These are phyloP conservation scores for Fraxinus platypoda DNA, from an alignment of 305 asterid species.

Conservation along the genomic window DNA sequence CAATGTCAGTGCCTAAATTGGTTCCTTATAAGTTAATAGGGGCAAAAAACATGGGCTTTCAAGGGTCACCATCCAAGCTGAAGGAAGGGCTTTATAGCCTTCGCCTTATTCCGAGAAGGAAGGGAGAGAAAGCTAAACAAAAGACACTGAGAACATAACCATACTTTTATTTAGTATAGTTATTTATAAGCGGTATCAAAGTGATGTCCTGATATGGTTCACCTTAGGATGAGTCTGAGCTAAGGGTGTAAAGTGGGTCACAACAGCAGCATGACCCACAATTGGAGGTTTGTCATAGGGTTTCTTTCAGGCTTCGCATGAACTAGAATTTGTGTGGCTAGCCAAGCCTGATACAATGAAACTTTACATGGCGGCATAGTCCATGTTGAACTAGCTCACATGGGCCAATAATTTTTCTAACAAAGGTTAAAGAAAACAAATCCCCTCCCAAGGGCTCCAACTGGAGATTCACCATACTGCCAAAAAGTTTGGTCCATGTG, in stretches of 20 bases:
- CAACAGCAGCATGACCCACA: not conserved
- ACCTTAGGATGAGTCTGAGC: not conserved
- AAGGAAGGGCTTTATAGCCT: not conserved
- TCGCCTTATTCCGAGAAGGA: not conserved
- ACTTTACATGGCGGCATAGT: not conserved
- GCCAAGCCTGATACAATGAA: not conserved
- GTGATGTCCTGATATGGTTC: not conserved
- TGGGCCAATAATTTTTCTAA: not conserved
- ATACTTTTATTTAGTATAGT: not conserved
- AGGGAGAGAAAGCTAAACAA: not conserved
- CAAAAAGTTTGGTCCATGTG: not conserved
- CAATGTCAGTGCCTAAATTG: not conserved
- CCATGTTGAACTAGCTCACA: not conserved
- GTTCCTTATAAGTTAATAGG: not conserved
- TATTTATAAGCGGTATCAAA: not conserved
- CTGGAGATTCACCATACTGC: not conserved
- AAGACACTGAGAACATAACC: not conserved
- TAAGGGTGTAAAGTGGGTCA: not conserved
- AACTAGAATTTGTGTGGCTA: not conserved
- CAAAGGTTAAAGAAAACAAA: not conserved
- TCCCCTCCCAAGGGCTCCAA: not conserved
- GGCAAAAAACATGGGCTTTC: not conserved
- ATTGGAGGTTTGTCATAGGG: not conserved
- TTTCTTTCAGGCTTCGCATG: not conserved
- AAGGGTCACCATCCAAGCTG: not conserved